Evolutionary conservation across 2,329 filamentous ascomycete genomes (phyloP), one percentile per base, ranked within the genome.

Genomic region (Elsinoe perseae): DNA sequence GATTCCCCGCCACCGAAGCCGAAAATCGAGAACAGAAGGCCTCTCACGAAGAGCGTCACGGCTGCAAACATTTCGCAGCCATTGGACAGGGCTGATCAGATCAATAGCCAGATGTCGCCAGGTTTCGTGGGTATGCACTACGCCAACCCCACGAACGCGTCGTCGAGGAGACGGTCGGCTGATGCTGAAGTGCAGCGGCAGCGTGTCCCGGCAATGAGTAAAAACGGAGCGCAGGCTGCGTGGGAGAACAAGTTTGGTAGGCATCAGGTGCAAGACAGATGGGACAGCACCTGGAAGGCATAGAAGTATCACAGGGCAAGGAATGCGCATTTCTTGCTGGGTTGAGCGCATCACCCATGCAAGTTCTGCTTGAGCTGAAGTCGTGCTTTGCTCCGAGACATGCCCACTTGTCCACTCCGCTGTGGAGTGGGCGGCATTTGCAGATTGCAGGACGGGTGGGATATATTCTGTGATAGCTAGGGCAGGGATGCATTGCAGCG

Each of bases 1-100:
- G 48, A 38, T n/a, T 44, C 40, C 21, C 53, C 53, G n/a, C 53
- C 53, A 25, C 53, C 53, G 10, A 56, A 56, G 53, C 53, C 53
- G 10, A 18, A 21, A n/a, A 48, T 56, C 12, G 36, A 44, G 12
- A 27, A 23, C 40, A 32, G 40, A 16, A 20, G 28, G 16, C 53
- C 53, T 2, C 38, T 56, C 38, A 34, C 27, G 4, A 56, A 56
- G 34, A 56, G 53, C 27, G 25, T 25, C 4, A 56, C 53, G 1
- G 16, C 42, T 18, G 53, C 53, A 25, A 42, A 48, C 23, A 16
- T 56, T 1, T 56, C 53, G 6, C 25, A 50, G 20, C 20, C 40
- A 21, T n/a, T 25, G 12, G 28, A 23, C 9, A 21, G 20, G 27
- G 23, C 43, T 25, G 44, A 34, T 8, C 25, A 50, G 14, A 20